Conservation (phyloP, 192 early-diverging fungal genomes). For the Neocallimastix lanati region DNA sequence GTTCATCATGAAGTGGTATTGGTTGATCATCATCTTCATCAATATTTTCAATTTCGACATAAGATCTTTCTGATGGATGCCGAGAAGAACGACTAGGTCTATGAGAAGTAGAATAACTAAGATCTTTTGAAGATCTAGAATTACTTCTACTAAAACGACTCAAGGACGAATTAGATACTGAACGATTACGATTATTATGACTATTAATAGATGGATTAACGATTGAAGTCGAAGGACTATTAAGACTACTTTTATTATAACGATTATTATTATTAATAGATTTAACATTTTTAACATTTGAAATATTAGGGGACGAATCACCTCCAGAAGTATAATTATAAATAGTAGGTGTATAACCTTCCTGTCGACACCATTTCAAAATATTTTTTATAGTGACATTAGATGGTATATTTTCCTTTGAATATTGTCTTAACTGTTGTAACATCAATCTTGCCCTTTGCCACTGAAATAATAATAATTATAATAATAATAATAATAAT, state of each 20-base stretch:
- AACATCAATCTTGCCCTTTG: conserved; percentile 18
- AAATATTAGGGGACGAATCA: background rate
- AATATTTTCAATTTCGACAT: background rate
- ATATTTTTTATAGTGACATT: conserved; percentile 17
- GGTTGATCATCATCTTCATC: background rate
- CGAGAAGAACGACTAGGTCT: background rate
- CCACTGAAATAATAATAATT: conserved; percentile 11
- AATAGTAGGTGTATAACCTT: conserved; percentile 15
- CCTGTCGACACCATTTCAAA: conserved; percentile 20
- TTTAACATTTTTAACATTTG: background rate
- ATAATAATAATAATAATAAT: background rate
- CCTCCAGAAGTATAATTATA: background rate
- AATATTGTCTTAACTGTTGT: conserved; percentile 7
- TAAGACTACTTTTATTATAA: background rate
- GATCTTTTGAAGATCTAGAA: background rate
- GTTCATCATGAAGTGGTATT: too few relatives aligned
- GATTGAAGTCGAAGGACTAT: too few relatives aligned
- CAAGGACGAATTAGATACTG: background rate
- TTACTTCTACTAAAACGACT: background rate
- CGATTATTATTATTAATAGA: background rate
- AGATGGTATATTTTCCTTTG: background rate
- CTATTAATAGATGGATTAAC: too few relatives aligned
- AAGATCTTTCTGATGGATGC: background rate
- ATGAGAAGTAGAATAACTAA: background rate
- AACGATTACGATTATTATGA: background rate